A percentile compares a stretch with the other conserved stretches of the same genome.
Conservation (phyloP, 306 rosid genomes). For the cucumber (Cucumis sativus) region DNA sequence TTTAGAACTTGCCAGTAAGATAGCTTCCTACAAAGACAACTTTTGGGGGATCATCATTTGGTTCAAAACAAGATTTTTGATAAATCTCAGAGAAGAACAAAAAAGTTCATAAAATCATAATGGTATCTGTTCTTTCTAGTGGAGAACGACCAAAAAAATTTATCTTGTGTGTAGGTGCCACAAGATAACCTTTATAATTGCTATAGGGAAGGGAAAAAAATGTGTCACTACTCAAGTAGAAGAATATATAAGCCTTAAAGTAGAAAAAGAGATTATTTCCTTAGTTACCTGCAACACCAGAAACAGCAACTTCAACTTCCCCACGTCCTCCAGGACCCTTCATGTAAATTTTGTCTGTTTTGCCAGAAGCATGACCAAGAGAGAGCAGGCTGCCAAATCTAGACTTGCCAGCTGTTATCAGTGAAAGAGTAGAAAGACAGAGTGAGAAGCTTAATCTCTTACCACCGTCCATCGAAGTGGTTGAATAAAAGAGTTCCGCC, state of each 20-base stretch:
- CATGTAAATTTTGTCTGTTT: conserved; percentile 89
- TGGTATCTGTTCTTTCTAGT: not conserved
- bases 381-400: conserved; percentile 84
- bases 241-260: not conserved
- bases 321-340: conserved; percentile 99
- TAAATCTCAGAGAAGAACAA: not conserved
- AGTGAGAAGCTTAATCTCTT: not conserved
- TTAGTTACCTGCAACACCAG: conserved; percentile 68
- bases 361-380: conserved; percentile 52
- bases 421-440: not conserved
- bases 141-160: not conserved
- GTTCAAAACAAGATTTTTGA: not conserved
- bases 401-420: conserved; percentile 64
- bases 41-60: not conserved
- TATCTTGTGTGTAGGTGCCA: not conserved
- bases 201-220: not conserved
- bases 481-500: not conserved
- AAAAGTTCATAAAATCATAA: not conserved
- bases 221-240: not conserved
- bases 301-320: conserved; percentile 99
- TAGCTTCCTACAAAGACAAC: not conserved
- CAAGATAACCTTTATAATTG: not conserved
- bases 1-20: not conserved
- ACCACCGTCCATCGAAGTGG: not conserved
- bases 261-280: not conserved